Evolutionary conservation across 306 rosid genomes (phyloP).

Genomic region (Fagus crenata): DNA sequence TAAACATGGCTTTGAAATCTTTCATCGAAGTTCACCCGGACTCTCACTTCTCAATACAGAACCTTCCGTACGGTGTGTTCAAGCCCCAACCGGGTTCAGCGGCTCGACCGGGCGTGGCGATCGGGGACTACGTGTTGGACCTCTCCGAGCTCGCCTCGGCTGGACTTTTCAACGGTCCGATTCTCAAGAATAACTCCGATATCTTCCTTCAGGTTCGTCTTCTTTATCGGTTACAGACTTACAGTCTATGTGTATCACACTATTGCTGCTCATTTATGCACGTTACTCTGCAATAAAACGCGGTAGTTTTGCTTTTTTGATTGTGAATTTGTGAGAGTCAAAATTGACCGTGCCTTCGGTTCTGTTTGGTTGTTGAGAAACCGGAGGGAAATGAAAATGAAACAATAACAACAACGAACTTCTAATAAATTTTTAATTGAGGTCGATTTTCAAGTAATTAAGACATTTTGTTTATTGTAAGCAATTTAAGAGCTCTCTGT

Average conservation of each 20-base stretch:
- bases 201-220: conserved; percentile 65
- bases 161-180: conserved; percentile 74
- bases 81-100: conserved; percentile 46
- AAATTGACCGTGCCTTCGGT: no score
- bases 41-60: conserved; percentile 90
- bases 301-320: neutral
- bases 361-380: conserved; percentile 22
- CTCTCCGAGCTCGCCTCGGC: conserved; percentile 71
- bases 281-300: neutral
- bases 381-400: conserved; percentile 3
- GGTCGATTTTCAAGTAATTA: neutral
- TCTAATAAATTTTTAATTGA: neutral
- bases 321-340: neutral
- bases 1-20: conserved; percentile 51
- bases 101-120: conserved; percentile 82
- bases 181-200: conserved; percentile 71
- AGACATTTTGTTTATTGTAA: neutral
- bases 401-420: neutral
- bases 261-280: neutral
- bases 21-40: conserved; percentile 65
- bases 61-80: conserved; percentile 88
- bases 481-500: neutral
- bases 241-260: no score
- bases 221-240: neutral
- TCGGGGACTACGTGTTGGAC: conserved; percentile 84